phyloP scores from a whole-genome alignment of 192 early-diverging fungal species.

The Backusella tarrabulga region DNA sequence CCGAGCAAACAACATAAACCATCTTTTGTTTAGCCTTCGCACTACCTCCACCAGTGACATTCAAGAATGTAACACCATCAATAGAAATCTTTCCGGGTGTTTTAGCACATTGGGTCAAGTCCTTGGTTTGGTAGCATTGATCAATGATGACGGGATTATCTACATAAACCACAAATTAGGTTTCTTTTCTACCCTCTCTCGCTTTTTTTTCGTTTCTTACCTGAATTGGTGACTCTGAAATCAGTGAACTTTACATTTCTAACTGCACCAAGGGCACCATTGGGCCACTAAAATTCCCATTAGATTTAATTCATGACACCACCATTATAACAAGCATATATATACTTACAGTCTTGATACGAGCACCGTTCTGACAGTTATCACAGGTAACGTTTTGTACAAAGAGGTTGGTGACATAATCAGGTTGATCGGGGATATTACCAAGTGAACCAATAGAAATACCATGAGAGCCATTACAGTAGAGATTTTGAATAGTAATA shows the following conservation, averaged over 20 bases:
- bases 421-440: neutral
- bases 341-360: constrained; percentile 3
- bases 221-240: constrained; percentile 1
- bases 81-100: neutral
- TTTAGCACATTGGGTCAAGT: neutral
- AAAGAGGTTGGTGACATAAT: neutral
- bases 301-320: neutral
- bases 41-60: neutral
- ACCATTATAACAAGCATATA: neutral
- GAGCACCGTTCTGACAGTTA: constrained; percentile 9
- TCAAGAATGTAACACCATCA: neutral
- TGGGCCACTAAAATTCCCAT: neutral
- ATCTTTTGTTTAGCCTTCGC: neutral
- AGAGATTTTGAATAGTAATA: neutral
- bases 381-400: neutral
- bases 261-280: neutral
- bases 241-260: neutral
- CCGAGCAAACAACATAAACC: neutral
- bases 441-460: neutral
- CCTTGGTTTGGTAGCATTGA: neutral
- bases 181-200: neutral
- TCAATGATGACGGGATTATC: neutral
- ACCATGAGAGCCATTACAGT: constrained; percentile 3
- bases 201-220: neutral
- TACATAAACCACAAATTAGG: neutral